phyloP scores from a whole-genome alignment of 805 yeast genomes.

The Dipodascus albidus region DNA sequence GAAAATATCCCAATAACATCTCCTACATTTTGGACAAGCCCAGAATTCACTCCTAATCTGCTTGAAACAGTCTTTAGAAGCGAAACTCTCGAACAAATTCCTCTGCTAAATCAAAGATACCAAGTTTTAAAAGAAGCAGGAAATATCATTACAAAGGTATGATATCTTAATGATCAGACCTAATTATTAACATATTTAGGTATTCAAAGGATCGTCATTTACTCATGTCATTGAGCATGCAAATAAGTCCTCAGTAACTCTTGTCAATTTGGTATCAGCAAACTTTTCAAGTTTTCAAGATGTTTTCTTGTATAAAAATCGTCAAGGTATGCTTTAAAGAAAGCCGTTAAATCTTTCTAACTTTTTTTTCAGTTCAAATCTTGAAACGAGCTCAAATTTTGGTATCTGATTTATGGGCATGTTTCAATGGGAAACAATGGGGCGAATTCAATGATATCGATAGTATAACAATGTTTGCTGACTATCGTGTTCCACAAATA shows the following conservation, averaged over 20 bases:
- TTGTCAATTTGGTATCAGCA: slow-evolving; percentile 22
- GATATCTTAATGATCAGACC: not conserved
- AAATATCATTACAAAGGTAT: slow-evolving; percentile 7
- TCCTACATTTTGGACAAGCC: slow-evolving; percentile 26
- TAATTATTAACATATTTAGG: not conserved
- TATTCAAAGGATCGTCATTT: slow-evolving; percentile 13
- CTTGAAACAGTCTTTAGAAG: slow-evolving; percentile 23
- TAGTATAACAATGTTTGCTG: slow-evolving; percentile 34
- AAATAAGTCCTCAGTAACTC: slow-evolving; percentile 22
- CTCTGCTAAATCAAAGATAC: slow-evolving; percentile 26
- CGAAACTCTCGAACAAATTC: slow-evolving; percentile 23
- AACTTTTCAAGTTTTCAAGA: slow-evolving; percentile 28
- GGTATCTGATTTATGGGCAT: slow-evolving; percentile 34
- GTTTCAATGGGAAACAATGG: slow-evolving; percentile 26
- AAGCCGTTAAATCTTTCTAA: not conserved
- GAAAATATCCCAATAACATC: slow-evolving; percentile 28
- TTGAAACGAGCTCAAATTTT: slow-evolving; percentile 34
- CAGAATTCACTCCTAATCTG: slow-evolving; percentile 18
- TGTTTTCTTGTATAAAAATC: slow-evolving; percentile 20
- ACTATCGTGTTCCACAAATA: slow-evolving; percentile 35
- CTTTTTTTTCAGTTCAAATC: slow-evolving; percentile 14
- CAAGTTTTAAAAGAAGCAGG: slow-evolving; percentile 29
- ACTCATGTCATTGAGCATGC: slow-evolving; percentile 18
- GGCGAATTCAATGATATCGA: slow-evolving; percentile 32
- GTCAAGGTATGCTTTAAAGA: slow-evolving; percentile 8